Evolutionary conservation across 805 yeast genomes (phyloP).

Genomic region (Metschnikowia rubicola): DNA sequence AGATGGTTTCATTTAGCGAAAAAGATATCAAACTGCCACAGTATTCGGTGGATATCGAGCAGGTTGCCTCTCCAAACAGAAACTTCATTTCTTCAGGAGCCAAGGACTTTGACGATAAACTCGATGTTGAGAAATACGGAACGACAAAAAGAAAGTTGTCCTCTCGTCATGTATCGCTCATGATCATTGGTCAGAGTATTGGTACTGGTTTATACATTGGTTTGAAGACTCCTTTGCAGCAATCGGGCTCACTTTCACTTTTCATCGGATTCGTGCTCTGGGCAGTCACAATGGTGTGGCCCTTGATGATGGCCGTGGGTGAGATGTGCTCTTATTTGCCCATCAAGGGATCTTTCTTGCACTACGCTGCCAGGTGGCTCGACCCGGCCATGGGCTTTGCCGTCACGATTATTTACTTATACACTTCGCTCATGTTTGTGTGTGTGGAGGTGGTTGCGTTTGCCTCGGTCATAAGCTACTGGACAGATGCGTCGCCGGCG

Average conservation of each 20-base stretch:
- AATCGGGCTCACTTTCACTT: constrained; percentile 33
- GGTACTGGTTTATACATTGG: constrained; percentile 38
- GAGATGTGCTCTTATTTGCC: constrained; percentile 39
- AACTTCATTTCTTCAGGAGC: constrained; percentile 9
- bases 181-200: constrained; percentile 34
- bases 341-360: constrained; percentile 34
- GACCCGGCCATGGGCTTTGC: constrained; percentile 38
- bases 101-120: constrained; percentile 26
- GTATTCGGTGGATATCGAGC: constrained; percentile 14
- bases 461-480: constrained; percentile 27
- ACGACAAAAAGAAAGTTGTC: constrained; percentile 27
- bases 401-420: constrained; percentile 30
- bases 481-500: constrained; percentile 33
- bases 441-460: constrained; percentile 34
- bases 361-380: constrained; percentile 33
- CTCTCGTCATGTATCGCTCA: constrained; percentile 32
- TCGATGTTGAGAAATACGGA: constrained; percentile 29
- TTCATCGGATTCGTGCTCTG: constrained; percentile 30
- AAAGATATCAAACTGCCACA: constrained; percentile 1
- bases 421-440: constrained; percentile 32
- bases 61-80: constrained; percentile 11
- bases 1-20: constrained; percentile 1
- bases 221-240: constrained; percentile 27
- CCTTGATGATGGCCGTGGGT: constrained; percentile 35
- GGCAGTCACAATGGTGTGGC: constrained; percentile 32